These are phyloP conservation scores for Sarcomyxa edulis DNA, from an alignment of 768 basidiomycete species.

Conservation along the genomic window DNA sequence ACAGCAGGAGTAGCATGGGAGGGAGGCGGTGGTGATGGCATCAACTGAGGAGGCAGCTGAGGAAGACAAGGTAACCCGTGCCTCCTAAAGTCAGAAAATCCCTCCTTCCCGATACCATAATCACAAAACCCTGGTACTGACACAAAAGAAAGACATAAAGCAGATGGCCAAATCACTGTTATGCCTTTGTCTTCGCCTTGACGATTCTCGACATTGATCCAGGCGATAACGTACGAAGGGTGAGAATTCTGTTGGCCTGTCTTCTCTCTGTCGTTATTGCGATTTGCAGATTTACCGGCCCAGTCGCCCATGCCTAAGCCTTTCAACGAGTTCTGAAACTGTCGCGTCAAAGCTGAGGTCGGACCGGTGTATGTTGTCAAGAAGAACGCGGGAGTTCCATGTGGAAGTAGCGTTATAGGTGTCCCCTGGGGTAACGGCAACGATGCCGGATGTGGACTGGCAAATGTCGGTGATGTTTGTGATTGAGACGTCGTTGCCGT, in stretches of 20 bases:
- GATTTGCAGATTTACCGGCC: slow-evolving; percentile 22
- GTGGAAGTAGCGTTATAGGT: slow-evolving; percentile 66
- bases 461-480: too few relatives aligned
- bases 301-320: slow-evolving; percentile 62
- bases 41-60: slow-evolving; percentile 58
- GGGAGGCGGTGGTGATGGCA: slow-evolving; percentile 36
- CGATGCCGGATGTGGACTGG: slow-evolving; percentile 16
- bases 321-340: slow-evolving; percentile 57
- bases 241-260: slow-evolving; percentile 8
- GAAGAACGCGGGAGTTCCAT: slow-evolving; percentile 69
- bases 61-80: slow-evolving; percentile 51
- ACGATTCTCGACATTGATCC: slow-evolving; percentile 70
- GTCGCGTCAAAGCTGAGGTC: slow-evolving; percentile 50
- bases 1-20: slow-evolving; percentile 1
- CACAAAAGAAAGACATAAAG: slow-evolving; percentile 47
- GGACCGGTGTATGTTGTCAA: slow-evolving; percentile 68
- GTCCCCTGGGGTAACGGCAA: slow-evolving; percentile 51
- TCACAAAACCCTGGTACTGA: slow-evolving; percentile 24
- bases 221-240: slow-evolving; percentile 55
- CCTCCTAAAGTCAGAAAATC: too few relatives aligned
- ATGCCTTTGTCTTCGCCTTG: slow-evolving; percentile 80
- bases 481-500: too few relatives aligned
- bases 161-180: slow-evolving; percentile 65
- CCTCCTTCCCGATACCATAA: too few relatives aligned
- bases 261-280: slow-evolving; percentile 1